These are phyloP conservation scores for Colletotrichum liaoningense DNA, from an alignment of 2,329 filamentous ascomycete species.

Conservation along the genomic window DNA sequence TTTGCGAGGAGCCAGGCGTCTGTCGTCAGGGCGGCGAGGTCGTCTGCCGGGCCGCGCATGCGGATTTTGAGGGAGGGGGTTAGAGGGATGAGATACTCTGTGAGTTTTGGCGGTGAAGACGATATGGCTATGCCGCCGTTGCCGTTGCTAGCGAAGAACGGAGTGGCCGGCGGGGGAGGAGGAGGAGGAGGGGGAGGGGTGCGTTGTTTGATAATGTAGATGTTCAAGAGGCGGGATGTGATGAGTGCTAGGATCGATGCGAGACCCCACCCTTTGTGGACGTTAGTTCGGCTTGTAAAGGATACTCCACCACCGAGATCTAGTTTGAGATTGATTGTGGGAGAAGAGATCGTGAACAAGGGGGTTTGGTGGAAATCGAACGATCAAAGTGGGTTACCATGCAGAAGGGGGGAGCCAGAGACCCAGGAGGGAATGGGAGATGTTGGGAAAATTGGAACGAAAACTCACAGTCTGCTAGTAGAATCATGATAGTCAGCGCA, in stretches of 20 bases:
- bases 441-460: no score
- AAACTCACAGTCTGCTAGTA: conserved; percentile 59
- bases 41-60: conserved; percentile 64
- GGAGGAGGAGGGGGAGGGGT: conserved; percentile 36
- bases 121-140: neutral
- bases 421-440: no score
- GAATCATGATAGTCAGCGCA: conserved; percentile 56
- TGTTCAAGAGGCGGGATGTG: conserved; percentile 65
- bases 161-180: neutral
- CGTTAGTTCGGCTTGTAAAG: conserved; percentile 35
- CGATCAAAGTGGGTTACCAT: neutral
- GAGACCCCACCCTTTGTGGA: conserved; percentile 56
- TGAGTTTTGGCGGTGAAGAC: conserved; percentile 40
- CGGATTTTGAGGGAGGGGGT: conserved; percentile 62
- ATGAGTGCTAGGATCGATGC: conserved; percentile 61
- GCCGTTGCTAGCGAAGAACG: neutral
- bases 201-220: conserved; percentile 66
- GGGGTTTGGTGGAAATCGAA: neutral
- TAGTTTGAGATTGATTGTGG: neutral
- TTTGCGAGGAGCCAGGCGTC: conserved; percentile 66
- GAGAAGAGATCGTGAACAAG: neutral
- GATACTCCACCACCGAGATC: neutral
- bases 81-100: conserved; percentile 64
- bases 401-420: neutral
- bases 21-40: conserved; percentile 70